Evolutionary conservation across 768 basidiomycete genomes (phyloP).

Genomic region (Rhodotorula kratochvilovae): DNA sequence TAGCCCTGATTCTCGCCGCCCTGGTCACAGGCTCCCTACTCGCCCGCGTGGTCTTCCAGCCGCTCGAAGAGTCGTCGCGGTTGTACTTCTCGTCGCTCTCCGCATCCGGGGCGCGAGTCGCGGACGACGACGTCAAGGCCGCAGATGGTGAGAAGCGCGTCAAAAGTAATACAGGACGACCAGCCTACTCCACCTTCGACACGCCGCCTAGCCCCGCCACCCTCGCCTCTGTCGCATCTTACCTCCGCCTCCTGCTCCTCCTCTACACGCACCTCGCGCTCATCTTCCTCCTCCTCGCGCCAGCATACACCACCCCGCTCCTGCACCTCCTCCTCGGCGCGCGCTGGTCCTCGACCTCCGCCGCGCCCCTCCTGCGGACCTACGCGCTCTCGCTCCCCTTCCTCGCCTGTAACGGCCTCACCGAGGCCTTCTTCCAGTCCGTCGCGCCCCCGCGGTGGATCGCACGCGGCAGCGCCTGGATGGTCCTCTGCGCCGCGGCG

Average conservation of each 20-base stretch:
- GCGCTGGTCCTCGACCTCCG: slow-evolving; percentile 55
- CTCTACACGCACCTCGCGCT: slow-evolving; percentile 34
- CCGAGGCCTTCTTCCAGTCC: slow-evolving; percentile 85
- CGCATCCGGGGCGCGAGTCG: neutral
- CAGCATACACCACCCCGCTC: slow-evolving; percentile 66
- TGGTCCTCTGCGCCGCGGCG: slow-evolving; percentile 67
- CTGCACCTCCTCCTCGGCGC: slow-evolving; percentile 64
- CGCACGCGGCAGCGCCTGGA: slow-evolving; percentile 64
- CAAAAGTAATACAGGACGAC: neutral
- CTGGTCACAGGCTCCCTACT: slow-evolving; percentile 69
- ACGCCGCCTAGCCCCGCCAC: neutral
- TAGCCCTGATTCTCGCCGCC: neutral
- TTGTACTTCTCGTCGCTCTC: slow-evolving; percentile 72
- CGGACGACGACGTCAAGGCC: neutral
- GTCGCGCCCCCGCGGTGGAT: slow-evolving; percentile 67
- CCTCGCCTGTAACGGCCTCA: slow-evolving; percentile 79
- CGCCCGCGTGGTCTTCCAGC: slow-evolving; percentile 88
- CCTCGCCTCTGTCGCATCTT: neutral
- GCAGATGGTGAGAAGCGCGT: neutral
- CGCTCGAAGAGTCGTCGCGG: slow-evolving; percentile 86
- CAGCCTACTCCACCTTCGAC: neutral
- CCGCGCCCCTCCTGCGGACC: slow-evolving; percentile 65
- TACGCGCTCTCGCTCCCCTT: slow-evolving; percentile 88
- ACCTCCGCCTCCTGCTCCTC: slow-evolving; percentile 57
- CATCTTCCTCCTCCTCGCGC: slow-evolving; percentile 68